Base-by-base conservation (phyloP, 164 flowering plant species). In the Warburgia ugandensis region DNA sequence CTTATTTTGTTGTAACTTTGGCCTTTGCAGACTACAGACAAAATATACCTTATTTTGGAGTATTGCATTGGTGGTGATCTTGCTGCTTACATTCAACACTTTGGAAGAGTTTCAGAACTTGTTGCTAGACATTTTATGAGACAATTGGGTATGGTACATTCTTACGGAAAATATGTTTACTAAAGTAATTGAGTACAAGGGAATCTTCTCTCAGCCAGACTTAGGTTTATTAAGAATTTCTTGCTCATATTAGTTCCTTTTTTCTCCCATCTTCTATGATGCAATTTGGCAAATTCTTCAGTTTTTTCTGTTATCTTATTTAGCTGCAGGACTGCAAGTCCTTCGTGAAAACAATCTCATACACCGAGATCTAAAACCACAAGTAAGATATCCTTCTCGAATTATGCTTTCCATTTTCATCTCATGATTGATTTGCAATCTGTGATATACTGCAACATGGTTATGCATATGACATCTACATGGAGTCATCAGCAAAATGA, bases 81-180 rank as follows among this genome's bases (percentile, higher is more conserved):
- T 29, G 77, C 69, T 19, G 71, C 61, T 20, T 78, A 73, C 48
- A 63, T 78, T 54, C 64, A 73, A 27, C 63, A 60, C 12, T 67
- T 63, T 55, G 75, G 80, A 7, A 69, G 56, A 61, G 78, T 73
- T 37, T 61, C 84, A 4, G 77, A 69, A 48, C 58, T 35, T 40
- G 62, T 65, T 65, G 80, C 80, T 6, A 76, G 69, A 56, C 77
- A 73, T 56, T 78, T 78, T 39, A 73, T 78, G 75, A 71, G 68
- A 55, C 77, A 78, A 62, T 61, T 78, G 51, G 83, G 83, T 78
- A 71, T n/a, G n/a, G n/a, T n/a, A n/a, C n/a, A n/a, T n/a, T n/a
- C n/a, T n/a, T n/a, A n/a, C n/a, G n/a, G n/a, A n/a, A n/a, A n/a
- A n/a, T n/a, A n/a, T n/a, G n/a, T n/a, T n/a, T n/a, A n/a, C n/a